Conservation (phyloP, 1,284 basidiomycete species). For the Cryptococcus maquisensis region DNA sequence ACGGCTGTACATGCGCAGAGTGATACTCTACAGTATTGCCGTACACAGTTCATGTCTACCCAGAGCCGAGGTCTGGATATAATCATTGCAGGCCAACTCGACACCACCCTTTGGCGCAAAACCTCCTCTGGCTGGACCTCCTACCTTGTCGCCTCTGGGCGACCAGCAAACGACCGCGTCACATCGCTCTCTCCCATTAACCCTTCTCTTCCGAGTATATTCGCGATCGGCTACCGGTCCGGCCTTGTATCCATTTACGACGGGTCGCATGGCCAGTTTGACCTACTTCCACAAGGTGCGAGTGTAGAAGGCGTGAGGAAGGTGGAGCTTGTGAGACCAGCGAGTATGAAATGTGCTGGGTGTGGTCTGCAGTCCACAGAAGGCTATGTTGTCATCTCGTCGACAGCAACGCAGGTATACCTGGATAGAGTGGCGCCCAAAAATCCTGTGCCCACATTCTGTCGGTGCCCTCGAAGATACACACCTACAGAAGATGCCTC, state of each 20-base stretch:
- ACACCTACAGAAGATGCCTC: not conserved
- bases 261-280: constrained; percentile 14
- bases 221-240: constrained; percentile 33
- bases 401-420: constrained; percentile 24
- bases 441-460: constrained; percentile 7
- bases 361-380: constrained; percentile 27
- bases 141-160: not conserved
- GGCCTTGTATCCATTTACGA: constrained; percentile 38
- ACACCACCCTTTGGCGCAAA: constrained; percentile 6
- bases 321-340: constrained; percentile 19
- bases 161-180: constrained; percentile 13
- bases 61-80: not conserved
- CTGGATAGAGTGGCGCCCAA: constrained; percentile 30
- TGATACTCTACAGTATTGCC: not conserved
- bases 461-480: constrained; percentile 22
- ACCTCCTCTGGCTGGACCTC: constrained; percentile 4
- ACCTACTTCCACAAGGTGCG: constrained; percentile 1
- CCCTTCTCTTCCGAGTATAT: constrained; percentile 12
- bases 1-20: not conserved
- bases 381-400: constrained; percentile 34
- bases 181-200: constrained; percentile 9
- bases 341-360: constrained; percentile 23
- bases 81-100: not conserved
- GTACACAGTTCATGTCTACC: not conserved
- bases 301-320: constrained; percentile 8